Conservation (phyloP, 2,329 filamentous ascomycete species). For the Ophiostoma angusticollis region DNA sequence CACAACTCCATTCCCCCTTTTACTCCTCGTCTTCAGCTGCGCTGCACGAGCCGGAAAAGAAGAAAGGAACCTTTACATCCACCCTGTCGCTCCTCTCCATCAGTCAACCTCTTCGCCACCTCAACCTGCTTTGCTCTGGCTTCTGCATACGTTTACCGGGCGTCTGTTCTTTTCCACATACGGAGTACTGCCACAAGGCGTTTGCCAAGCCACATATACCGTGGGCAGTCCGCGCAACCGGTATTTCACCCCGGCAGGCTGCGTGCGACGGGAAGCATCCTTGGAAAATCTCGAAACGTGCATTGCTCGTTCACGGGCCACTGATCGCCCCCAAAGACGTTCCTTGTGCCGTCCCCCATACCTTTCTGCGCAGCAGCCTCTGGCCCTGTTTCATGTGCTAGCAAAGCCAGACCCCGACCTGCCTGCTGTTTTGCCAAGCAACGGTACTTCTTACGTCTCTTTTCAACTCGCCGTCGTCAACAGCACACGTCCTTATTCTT, state of each 20-base stretch:
- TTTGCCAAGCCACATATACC: constrained; percentile 2
- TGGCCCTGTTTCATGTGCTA: constrained; percentile 25
- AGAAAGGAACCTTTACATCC: too few relatives aligned
- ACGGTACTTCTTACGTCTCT: not conserved
- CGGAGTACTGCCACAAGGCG: not conserved
- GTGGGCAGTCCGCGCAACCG: constrained; percentile 4
- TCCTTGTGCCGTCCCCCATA: constrained; percentile 15
- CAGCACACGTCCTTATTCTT: too few relatives aligned
- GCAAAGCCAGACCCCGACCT: constrained; percentile 12
- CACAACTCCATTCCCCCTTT: not conserved
- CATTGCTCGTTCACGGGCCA: constrained; percentile 22
- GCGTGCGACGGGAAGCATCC: constrained; percentile 15
- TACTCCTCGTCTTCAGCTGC: constrained; percentile 9
- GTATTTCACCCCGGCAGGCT: constrained; percentile 15
- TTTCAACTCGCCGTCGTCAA: too few relatives aligned
- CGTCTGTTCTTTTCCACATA: too few relatives aligned
- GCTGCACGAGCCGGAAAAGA: too few relatives aligned
- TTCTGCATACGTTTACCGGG: too few relatives aligned
- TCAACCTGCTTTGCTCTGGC: too few relatives aligned
- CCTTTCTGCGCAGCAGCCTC: constrained; percentile 19
- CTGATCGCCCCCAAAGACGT: constrained; percentile 19
- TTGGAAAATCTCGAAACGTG: constrained; percentile 25
- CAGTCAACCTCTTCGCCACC: too few relatives aligned
- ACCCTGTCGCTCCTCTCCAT: too few relatives aligned
- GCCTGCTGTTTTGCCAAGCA: constrained; percentile 6